Base-by-base conservation (phyloP, 1,284 basidiomycete genomes). In the Papiliotrema terrestris region DNA sequence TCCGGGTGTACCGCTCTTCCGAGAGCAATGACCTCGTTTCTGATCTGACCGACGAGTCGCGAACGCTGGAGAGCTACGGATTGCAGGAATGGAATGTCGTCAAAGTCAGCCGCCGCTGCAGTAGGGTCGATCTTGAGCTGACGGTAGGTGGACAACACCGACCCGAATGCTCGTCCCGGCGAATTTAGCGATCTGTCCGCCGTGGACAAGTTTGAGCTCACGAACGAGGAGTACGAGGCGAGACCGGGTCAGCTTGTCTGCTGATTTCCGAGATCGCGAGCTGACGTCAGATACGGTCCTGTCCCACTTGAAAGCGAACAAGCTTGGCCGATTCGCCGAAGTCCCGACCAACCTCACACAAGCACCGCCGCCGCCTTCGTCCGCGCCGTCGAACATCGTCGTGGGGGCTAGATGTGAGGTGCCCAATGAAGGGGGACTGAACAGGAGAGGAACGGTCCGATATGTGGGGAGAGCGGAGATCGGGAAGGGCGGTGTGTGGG, bases 151-250 rank as follows among this genome's bases (percentile, higher is more conserved):
- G 81, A 82, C 52, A 90, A 91, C 67, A 83, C 82, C 20, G 86
- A 93, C 68, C 91, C 91, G 1, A 80, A 86, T 25, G 71, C 76
- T 25, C 61, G 69, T 8, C 68, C 71, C 1, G 76, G 76, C 54
- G 73, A 93, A 69, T 84, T 88, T 56, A 84, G 86, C 3, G 94
- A 97, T 72, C 82, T 89, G 3, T 86, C 86, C 1, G 84, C 88
- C 73, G 92, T 96, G 1, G 85, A 96, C 38, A 97, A 97, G 73
- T 98, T 94, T 66, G 93, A 97, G 78, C 77, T 98, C 55, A 87
- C 85, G 11, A 82, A 86, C 13, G 84, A 84, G 23, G 90, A 88
- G 52, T 98, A 98, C 71, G 89, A 86, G 19, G 79, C 84, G 68
- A 78, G 92, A 62, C 78, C 81, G 73, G 91, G 91, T 91, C 59